phyloP scores from a whole-genome alignment of 768 basidiomycete species.

The Cantharellus anzutake region DNA sequence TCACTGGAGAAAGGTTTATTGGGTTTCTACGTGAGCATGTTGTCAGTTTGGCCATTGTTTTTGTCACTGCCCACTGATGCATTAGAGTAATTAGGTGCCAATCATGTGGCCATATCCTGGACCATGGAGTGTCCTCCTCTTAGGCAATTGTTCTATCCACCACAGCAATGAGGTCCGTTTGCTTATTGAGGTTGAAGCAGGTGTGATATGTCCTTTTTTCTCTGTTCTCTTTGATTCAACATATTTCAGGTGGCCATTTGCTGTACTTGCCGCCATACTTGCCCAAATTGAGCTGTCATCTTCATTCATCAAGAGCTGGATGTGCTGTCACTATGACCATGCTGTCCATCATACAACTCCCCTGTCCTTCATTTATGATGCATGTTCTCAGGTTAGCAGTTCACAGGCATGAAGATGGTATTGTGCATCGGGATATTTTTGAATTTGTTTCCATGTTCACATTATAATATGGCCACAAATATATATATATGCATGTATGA shows the following conservation, averaged over 20 bases:
- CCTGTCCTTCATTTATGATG: background rate
- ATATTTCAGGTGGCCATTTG: background rate
- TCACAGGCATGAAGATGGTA: background rate
- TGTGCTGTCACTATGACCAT: conserved; percentile 1
- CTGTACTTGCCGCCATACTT: conserved; percentile 10
- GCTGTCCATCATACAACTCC: background rate
- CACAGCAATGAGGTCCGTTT: background rate
- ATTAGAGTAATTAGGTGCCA: background rate
- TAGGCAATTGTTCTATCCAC: conserved; percentile 8
- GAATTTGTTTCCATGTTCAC: too few relatives aligned
- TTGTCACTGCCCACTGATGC: background rate
- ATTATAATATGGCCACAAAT: too few relatives aligned
- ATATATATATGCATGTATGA: too few relatives aligned
- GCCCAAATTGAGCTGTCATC: conserved; percentile 7
- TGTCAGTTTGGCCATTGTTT: background rate
- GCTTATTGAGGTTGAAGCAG: conserved; percentile 5
- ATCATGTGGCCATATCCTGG: conserved; percentile 6
- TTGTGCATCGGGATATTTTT: background rate
- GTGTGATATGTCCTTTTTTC: background rate
- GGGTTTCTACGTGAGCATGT: conserved; percentile 1
- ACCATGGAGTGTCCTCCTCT: conserved; percentile 3
- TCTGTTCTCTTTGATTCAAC: background rate
- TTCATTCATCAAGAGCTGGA: conserved; percentile 4
- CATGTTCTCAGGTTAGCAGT: background rate
- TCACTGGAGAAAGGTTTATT: background rate